Evolutionary conservation across 1,284 basidiomycete species (phyloP), one percentile per base, ranked within the genome.

Genomic region (Heterobasidion irregulare): DNA sequence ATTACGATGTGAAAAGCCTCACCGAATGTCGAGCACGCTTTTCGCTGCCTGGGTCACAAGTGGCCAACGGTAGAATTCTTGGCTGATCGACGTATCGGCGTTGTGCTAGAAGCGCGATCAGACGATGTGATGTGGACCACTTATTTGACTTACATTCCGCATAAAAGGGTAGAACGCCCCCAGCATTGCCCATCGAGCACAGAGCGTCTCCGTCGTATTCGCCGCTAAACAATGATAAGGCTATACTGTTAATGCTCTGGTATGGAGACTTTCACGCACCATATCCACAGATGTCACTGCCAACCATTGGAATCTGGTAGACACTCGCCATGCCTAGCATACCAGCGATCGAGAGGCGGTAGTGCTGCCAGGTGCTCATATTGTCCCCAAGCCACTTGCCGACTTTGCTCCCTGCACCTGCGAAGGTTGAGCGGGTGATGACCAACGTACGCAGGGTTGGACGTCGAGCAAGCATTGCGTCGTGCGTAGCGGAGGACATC

Each of bases 371-470:
- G 3, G 63, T 58, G 57, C 76, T 78, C 55, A 82, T 59, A 62
- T 85, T 87, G 65, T 86, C 83, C 6, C 84, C 84, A 3, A 86
- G 73, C 84, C 83, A 87, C 65, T 86, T 85, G n/a, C 82, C 82
- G 32, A 82, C 80, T 49, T 79, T 74, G 16, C 70, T 67, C 2
- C 86, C 86, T 6, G 82, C 82, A 46, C 85, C 84, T 2, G 80
- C 79, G 63, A 86, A 89, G 3, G 84, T 87, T 15, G 84, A 86
- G 44, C 86, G 83, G 0, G 85, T 86, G 61, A 89, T 85, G 58
- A 88, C 73, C 52, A 88, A 73, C 0, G 86, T 77, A 1, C 80
- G 78, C 52, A 76, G 68, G 1, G 77, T 81, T 2, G 85, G 84
- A 16, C 81, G 74, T 36, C 84, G 79, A 1, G 75, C 71, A 16